Evolutionary conservation across 805 yeast genomes (phyloP).

Genomic region (Maudiozyma serrabonitensis): DNA sequence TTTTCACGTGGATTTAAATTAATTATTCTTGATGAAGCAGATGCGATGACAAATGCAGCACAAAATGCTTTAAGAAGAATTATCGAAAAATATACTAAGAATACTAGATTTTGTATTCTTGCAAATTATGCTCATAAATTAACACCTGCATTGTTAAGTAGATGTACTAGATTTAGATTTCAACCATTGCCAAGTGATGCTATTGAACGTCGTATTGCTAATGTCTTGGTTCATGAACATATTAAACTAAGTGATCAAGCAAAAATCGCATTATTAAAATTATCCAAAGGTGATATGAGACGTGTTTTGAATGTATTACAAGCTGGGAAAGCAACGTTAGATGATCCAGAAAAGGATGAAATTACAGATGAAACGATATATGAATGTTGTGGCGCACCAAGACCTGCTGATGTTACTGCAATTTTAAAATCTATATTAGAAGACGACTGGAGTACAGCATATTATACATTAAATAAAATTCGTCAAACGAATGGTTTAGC

Average conservation of each 20-base stretch:
- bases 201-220: conserved; percentile 53
- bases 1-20: conserved; percentile 79
- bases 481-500: conserved; percentile 79
- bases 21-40: conserved; percentile 92
- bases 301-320: conserved; percentile 87
- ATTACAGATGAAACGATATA: conserved; percentile 71
- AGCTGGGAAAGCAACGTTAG: conserved; percentile 78
- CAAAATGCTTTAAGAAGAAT: conserved; percentile 70
- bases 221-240: conserved; percentile 62
- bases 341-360: conserved; percentile 37
- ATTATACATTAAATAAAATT: conserved; percentile 52
- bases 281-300: conserved; percentile 96
- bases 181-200: conserved; percentile 67
- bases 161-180: conserved; percentile 93
- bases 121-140: conserved; percentile 94
- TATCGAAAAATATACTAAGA: conserved; percentile 87
- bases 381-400: conserved; percentile 94
- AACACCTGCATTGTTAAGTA: conserved; percentile 86
- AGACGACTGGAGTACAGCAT: conserved; percentile 82
- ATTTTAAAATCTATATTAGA: conserved; percentile 68
- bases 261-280: conserved; percentile 48
- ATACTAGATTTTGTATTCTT: conserved; percentile 89
- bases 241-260: conserved; percentile 54
- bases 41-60: conserved; percentile 83
- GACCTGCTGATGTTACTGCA: conserved; percentile 71